Evolutionary conservation across 257 asterid genomes (phyloP).

Genomic region (Plantago major): DNA sequence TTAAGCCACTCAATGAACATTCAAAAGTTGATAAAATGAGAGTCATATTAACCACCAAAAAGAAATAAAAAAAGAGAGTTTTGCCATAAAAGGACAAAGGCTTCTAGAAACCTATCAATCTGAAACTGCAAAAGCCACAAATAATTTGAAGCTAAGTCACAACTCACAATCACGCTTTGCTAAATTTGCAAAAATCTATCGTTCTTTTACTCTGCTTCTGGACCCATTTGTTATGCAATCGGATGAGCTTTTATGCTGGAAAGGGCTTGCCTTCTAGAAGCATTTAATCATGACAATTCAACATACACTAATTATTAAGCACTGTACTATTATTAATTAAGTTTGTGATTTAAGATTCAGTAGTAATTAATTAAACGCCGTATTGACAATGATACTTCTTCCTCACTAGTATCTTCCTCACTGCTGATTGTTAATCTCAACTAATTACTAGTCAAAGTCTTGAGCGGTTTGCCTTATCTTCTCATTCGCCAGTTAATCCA

Average conservation of each 20-base stretch:
- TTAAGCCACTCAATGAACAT: too few relatives aligned
- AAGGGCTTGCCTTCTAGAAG: slow-evolving; percentile 1
- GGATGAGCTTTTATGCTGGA: background rate
- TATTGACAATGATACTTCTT: too few relatives aligned
- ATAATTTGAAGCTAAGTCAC: slow-evolving; percentile 21
- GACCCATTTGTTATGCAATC: background rate
- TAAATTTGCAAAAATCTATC: background rate
- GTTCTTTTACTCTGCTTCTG: background rate
- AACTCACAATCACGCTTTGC: background rate
- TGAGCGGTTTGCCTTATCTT: background rate
- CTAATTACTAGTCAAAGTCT: too few relatives aligned
- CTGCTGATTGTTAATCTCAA: too few relatives aligned
- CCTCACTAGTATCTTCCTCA: too few relatives aligned
- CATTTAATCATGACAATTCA: background rate
- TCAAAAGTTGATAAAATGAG: too few relatives aligned
- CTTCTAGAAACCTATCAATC: slow-evolving; percentile 33
- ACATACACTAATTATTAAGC: background rate
- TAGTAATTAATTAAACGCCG: too few relatives aligned
- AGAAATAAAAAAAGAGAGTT: too few relatives aligned
- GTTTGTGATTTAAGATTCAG: too few relatives aligned
- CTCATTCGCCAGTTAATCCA: background rate
- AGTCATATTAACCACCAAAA: too few relatives aligned
- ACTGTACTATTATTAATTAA: background rate
- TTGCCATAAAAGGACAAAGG: slow-evolving; percentile 17
- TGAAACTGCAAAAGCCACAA: slow-evolving; percentile 20